Evolutionary conservation across 345 rosid genomes (phyloP).

Genomic region (Salix brachista): DNA sequence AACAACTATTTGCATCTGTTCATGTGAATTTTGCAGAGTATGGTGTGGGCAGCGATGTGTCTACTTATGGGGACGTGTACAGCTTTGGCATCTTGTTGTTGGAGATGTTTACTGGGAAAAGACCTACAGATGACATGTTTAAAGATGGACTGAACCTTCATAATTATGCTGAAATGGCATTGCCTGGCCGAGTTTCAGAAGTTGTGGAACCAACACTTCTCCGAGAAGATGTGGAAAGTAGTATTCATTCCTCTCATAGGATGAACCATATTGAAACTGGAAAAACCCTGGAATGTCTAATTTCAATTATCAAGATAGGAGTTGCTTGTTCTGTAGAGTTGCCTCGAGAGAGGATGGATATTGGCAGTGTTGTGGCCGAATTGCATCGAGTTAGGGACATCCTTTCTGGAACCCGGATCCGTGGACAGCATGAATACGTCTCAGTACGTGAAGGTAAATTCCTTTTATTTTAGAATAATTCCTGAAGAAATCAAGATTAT

Average conservation of each 20-base stretch:
- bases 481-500: too few relatives aligned
- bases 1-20: too few relatives aligned
- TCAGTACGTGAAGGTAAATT: too few relatives aligned
- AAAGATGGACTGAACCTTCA: slow-evolving; percentile 5
- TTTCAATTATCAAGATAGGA: neutral
- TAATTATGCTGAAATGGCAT: neutral
- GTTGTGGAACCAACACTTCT: slow-evolving; percentile 7
- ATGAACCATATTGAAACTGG: neutral
- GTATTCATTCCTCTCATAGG: too few relatives aligned
- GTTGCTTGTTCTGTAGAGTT: neutral
- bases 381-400: neutral
- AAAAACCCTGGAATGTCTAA: neutral
- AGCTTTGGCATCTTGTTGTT: neutral
- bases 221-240: neutral
- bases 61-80: neutral
- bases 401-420: neutral
- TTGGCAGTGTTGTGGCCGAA: neutral
- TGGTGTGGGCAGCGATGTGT: slow-evolving; percentile 9
- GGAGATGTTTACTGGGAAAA: neutral
- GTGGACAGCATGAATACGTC: too few relatives aligned
- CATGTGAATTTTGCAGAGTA: neutral
- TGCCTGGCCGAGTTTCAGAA: neutral
- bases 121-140: neutral
- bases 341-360: neutral
- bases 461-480: too few relatives aligned